A percentile compares a stretch with the other conserved stretches of the same genome.
Evolutionary conservation across 1,284 basidiomycete genomes (phyloP).

Genomic region (Bjerkandera adusta): DNA sequence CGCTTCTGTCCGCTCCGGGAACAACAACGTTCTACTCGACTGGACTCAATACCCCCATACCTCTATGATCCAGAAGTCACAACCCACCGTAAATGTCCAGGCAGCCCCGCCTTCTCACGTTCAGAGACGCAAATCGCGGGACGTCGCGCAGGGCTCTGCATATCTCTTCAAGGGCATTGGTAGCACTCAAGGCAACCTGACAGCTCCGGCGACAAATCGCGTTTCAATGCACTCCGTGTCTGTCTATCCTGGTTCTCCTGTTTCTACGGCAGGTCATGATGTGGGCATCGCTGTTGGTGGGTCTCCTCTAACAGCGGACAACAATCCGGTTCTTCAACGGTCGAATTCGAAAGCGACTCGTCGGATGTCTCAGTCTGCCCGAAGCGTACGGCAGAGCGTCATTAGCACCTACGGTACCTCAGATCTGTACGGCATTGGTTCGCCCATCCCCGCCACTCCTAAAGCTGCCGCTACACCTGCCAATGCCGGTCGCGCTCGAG

Average conservation of each 20-base stretch:
- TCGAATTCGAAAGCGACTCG: conserved; percentile 23
- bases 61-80: conserved; percentile 16
- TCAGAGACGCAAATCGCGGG: conserved; percentile 5
- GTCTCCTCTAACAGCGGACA: conserved; percentile 44
- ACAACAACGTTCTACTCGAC: conserved; percentile 43
- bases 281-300: conserved; percentile 46
- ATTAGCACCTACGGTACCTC: conserved; percentile 14
- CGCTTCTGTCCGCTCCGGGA: conserved; percentile 43
- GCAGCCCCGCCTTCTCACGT: neutral
- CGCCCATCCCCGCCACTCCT: conserved; percentile 32
- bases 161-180: conserved; percentile 14
- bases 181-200: conserved; percentile 6
- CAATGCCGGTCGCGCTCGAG: conserved; percentile 52
- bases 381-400: conserved; percentile 27
- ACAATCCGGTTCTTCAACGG: conserved; percentile 32
- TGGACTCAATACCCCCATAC: conserved; percentile 59
- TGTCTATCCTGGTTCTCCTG: conserved; percentile 48
- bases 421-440: conserved; percentile 45
- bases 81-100: conserved; percentile 1
- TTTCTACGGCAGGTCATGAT: conserved; percentile 29
- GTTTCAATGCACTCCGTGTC: conserved; percentile 53
- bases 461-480: conserved; percentile 27
- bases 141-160: conserved; percentile 11
- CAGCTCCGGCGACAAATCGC: conserved; percentile 26
- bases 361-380: conserved; percentile 21